A percentile compares a stretch with the other conserved stretches of the same genome.
phyloP scores from a whole-genome alignment of 805 yeast genomes.

The Wickerhamiella azyma region DNA sequence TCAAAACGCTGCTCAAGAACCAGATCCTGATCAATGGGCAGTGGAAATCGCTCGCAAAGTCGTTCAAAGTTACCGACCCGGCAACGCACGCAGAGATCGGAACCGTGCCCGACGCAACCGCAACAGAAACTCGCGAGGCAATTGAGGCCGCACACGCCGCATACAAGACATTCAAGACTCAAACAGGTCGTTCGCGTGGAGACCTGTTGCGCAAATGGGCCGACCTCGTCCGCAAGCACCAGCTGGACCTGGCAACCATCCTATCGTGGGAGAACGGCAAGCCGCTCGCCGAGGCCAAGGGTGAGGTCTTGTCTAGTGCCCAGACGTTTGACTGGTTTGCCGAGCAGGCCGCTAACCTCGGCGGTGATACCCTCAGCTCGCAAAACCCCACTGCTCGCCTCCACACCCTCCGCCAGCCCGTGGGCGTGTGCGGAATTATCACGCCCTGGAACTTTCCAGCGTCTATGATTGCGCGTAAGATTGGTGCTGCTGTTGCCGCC shows the following conservation, averaged over 20 bases:
- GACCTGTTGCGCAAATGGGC: conserved; percentile 39
- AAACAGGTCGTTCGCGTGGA: conserved; percentile 45
- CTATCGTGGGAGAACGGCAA: conserved; percentile 65
- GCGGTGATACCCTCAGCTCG: conserved; percentile 56
- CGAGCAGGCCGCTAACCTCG: conserved; percentile 53
- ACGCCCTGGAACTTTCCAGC: conserved; percentile 82
- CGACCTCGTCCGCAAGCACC: conserved; percentile 40
- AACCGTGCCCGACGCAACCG: conserved; percentile 41
- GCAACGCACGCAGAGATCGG: conserved; percentile 43
- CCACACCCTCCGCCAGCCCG: conserved; percentile 53
- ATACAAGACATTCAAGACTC: conserved; percentile 37
- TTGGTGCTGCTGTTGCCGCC: conserved; percentile 66
- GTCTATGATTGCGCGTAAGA: conserved; percentile 62
- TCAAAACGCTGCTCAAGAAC: conserved; percentile 21
- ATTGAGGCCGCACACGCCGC: conserved; percentile 42
- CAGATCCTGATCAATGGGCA: conserved; percentile 58
- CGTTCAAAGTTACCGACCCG: conserved; percentile 64
- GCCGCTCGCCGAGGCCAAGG: conserved; percentile 54
- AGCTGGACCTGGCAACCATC: conserved; percentile 50
- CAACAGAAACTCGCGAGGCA: conserved; percentile 39
- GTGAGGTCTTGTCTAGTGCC: conserved; percentile 54
- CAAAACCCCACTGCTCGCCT: conserved; percentile 35
- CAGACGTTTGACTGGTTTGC: conserved; percentile 84
- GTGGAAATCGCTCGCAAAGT: conserved; percentile 37
- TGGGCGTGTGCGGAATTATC: conserved; percentile 66